Evolutionary conservation across 371 early-diverging fungal genomes (phyloP), one percentile per base, ranked within the genome.

Genomic region (Rhizopus microsporus): DNA sequence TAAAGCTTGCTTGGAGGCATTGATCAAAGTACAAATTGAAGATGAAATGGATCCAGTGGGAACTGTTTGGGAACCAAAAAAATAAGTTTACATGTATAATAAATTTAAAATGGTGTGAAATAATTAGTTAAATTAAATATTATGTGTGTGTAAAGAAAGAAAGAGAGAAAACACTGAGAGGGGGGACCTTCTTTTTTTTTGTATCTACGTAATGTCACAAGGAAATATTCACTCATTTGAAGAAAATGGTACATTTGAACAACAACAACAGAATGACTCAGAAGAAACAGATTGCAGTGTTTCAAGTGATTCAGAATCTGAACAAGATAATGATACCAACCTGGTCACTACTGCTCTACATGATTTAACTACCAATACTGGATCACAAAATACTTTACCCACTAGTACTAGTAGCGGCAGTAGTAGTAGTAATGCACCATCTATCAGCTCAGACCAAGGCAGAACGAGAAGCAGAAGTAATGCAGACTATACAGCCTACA

Each of bases 1-100:
- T 13, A 67, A 65, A 56, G 92, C 92, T 15, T 80, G 89, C 30
- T 74, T 96, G 43, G 90, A 94, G 16, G 84, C 93, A 4, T 65
- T 96, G 42, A 65, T 86, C 30, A 63, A 77, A 9, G 66, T 77
- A 0, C 38, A 69, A 23, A 49, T 86, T 0, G 72, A 72, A 2
- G 72, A 80, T 43, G 75, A 74, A 39, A 77, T 79, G 51, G 64
- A 81, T 6, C 73, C 56, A 6, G 66, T 56, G n/a, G 88, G 85
- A 49, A 87, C 83, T 35, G 89, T 89, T 6, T 89, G 89, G 89
- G 85, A 82, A 54, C 60, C 57, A 49, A 16, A 30, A 2, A n/a
- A 49, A 34, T 35, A 49, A 34, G n/a, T n/a, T n/a, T n/a, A 15
- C 12, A 6, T 32, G 35, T 32, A 33, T 16, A n/a, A 49, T 49